Base-by-base conservation (phyloP, 805 yeast species). In the Wickerhamomyces ciferrii region DNA sequence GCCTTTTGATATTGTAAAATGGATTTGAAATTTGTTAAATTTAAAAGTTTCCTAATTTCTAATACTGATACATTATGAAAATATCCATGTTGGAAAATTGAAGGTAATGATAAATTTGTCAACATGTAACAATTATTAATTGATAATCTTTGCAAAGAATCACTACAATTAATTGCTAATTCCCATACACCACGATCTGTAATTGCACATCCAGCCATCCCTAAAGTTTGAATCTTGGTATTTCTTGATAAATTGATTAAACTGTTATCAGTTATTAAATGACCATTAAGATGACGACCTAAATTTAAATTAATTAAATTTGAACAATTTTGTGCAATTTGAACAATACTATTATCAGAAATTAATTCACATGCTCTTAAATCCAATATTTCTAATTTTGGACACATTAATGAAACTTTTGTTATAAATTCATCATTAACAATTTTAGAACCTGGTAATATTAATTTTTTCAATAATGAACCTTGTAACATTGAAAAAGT, bases 171-270 rank as follows among this genome's bases (percentile, higher is more conserved):
- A 17, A 75, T 62, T 0, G 90, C 89, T 31, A 91, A 65, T 56
- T 85, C 91, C 96, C 96, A 88, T 15, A 91, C 68, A 5, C 87
- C 73, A 39, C 79, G 72, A 66, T 91, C 96, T 8, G 87, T 79
- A 18, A 91, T 75, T 39, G 77, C 71, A 62, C 96, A 88, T 7
- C 98, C 98, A 0, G 97, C 96, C 19, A 89, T 68, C 0, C 97
- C 97, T 39, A 91, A 68, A 0, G 97, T 89, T 40, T 73, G 41
- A 84, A 71, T 19, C 67, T 61, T 21, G 62, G 60, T 83, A 54
- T 77, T 76, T 32, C 70, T 69, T 10, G 81, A 76, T 24, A 90
- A 65, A 14, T 75, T 74, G 14, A 76, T 67, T 23, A 90, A 62
- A 7, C 94, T 79, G 34, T 76, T 70, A 68, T 87, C 92, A 1